These are phyloP conservation scores for Epichloe festucae DNA, from an alignment of 2,329 filamentous ascomycete genomes.

Conservation along the genomic window DNA sequence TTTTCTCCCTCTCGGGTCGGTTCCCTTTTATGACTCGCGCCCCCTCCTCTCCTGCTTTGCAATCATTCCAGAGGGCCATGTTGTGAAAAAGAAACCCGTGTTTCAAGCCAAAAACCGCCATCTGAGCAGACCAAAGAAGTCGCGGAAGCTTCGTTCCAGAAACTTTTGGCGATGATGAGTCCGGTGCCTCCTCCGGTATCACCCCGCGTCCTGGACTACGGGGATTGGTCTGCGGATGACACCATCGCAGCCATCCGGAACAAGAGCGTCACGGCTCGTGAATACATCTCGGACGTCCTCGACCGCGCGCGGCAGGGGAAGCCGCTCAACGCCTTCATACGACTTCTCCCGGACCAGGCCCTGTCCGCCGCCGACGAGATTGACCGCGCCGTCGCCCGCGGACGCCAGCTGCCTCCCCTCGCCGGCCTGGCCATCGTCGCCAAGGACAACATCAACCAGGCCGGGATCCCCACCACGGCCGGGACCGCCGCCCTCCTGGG, in stretches of 20 bases:
- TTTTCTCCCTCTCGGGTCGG: no score
- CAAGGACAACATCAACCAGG: slow-evolving; percentile 12
- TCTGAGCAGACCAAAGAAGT: no score
- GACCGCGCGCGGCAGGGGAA: not conserved
- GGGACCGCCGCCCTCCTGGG: slow-evolving; percentile 8
- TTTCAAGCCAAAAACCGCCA: no score
- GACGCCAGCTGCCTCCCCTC: slow-evolving; percentile 7
- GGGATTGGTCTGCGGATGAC: slow-evolving; percentile 3
- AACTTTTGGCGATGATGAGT: not conserved
- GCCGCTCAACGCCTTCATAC: slow-evolving; percentile 2
- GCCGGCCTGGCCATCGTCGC: slow-evolving; percentile 11
- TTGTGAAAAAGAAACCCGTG: no score
- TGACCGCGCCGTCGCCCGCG: slow-evolving; percentile 3
- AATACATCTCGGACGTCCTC: slow-evolving; percentile 3
- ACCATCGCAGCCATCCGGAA: slow-evolving; percentile 1
- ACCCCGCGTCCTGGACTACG: not conserved
- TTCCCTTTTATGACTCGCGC: no score
- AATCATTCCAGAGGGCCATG: no score
- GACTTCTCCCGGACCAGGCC: slow-evolving; percentile 1
- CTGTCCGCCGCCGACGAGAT: slow-evolving; percentile 1
- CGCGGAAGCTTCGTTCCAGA: no score
- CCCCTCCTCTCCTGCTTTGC: no score
- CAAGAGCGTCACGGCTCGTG: not conserved
- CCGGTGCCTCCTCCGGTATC: not conserved
- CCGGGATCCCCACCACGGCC: slow-evolving; percentile 6